Evolutionary conservation across 257 asterid genomes (phyloP).

Genomic region (Solanum pimpinellifolium): DNA sequence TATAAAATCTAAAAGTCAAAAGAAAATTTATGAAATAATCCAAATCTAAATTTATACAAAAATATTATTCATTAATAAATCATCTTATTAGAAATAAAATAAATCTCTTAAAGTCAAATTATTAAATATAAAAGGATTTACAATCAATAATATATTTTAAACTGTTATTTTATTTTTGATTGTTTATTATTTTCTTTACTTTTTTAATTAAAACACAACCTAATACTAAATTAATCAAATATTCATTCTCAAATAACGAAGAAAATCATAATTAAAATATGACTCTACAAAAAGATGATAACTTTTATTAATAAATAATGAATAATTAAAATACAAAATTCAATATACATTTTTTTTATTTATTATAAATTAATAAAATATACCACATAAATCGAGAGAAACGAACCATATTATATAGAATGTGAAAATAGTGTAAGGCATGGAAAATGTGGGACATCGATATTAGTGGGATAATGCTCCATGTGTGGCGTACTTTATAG

Average conservation of each 20-base stretch:
- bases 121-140: not conserved
- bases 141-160: not conserved
- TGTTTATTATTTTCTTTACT: not conserved
- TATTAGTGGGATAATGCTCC: not conserved
- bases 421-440: not conserved
- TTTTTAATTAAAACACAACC: too few relatives aligned
- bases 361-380: not conserved
- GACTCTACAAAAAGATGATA: not conserved
- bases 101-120: not conserved
- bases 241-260: not conserved
- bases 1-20: not conserved
- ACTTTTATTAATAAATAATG: fast-evolving
- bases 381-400: fast-evolving
- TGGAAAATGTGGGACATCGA: not conserved
- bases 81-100: not conserved
- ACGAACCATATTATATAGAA: not conserved
- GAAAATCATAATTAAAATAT: too few relatives aligned
- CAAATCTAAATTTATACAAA: not conserved
- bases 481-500: not conserved
- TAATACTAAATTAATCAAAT: not conserved
- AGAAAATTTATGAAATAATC: not conserved
- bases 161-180: too few relatives aligned
- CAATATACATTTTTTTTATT: not conserved
- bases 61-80: not conserved
- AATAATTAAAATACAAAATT: not conserved